Conservation (phyloP, 78 protist genomes). For the Dictyostelium brefeldianum region DNA sequence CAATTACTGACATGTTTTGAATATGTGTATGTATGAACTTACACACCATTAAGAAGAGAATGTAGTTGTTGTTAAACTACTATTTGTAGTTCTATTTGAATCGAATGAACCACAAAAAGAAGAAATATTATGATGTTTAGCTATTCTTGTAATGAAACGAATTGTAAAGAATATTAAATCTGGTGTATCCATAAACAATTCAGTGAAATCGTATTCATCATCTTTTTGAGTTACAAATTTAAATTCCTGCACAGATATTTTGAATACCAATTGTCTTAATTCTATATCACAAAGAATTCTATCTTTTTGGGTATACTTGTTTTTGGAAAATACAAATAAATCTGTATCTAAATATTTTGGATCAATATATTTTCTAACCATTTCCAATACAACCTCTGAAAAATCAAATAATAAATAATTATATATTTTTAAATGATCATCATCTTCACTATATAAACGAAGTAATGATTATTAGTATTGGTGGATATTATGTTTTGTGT, state of each 20-base stretch:
- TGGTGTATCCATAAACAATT: background rate
- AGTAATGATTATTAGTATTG: too few species aligned
- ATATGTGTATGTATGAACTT: too few species aligned
- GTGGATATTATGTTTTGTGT: too few species aligned
- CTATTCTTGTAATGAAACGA: background rate
- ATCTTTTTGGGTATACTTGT: background rate
- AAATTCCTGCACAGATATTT: background rate
- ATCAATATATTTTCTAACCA: background rate
- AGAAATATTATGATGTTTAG: background rate
- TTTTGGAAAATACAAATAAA: background rate
- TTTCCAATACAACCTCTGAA: background rate
- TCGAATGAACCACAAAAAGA: constrained; percentile 4
- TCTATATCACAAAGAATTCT: background rate
- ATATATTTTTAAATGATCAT: background rate
- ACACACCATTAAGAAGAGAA: background rate
- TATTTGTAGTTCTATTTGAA: background rate
- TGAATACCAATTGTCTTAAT: background rate
- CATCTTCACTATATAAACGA: too few species aligned
- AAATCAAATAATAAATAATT: constrained; percentile 11
- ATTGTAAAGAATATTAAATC: background rate
- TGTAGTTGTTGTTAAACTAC: background rate
- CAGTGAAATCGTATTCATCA: background rate
- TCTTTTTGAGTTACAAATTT: background rate
- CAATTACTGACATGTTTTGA: too few species aligned
- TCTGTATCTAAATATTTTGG: too few species aligned